phyloP scores from a whole-genome alignment of 177 flowering plant species.

The Vitis hybrid region DNA sequence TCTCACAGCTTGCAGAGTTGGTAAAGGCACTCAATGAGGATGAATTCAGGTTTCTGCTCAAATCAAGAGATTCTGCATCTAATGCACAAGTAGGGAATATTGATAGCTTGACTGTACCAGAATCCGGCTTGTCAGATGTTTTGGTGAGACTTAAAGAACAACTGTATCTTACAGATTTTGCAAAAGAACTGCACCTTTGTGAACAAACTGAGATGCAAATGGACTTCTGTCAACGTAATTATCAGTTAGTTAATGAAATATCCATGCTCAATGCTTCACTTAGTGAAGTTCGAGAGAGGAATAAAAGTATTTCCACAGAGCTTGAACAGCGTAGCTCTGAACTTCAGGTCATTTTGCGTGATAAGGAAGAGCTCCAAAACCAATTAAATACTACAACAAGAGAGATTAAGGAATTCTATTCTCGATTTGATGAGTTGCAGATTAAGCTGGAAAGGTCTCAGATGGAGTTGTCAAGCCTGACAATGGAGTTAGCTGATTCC shows the following conservation, averaged over 20 bases:
- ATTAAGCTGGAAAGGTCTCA: conserved; percentile 44
- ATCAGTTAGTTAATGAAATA: conserved; percentile 43
- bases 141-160: conserved; percentile 57
- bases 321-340: conserved; percentile 53
- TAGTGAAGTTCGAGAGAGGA: conserved; percentile 40
- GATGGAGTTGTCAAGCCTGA: conserved; percentile 35
- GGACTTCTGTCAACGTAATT: conserved; percentile 33
- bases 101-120: conserved; percentile 6
- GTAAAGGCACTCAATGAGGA: conserved; percentile 47
- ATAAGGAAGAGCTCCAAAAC: conserved; percentile 45
- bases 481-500: conserved; percentile 46
- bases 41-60: conserved; percentile 43
- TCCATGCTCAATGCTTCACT: conserved; percentile 42
- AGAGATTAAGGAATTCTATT: conserved; percentile 42
- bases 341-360: conserved; percentile 37
- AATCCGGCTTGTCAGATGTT: conserved; percentile 23
- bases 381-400: conserved; percentile 31
- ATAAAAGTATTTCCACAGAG: conserved; percentile 47
- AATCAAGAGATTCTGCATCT: conserved; percentile 28
- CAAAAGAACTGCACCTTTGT: conserved; percentile 62
- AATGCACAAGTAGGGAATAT: conserved; percentile 12
- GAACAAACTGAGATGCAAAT: conserved; percentile 48
- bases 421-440: conserved; percentile 42
- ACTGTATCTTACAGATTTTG: conserved; percentile 45
- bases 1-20: conserved; percentile 47